A percentile compares a stretch with the other conserved stretches of the same genome.
Conservation (phyloP, 2,329 filamentous ascomycete genomes). For the Esteya vermicola region DNA sequence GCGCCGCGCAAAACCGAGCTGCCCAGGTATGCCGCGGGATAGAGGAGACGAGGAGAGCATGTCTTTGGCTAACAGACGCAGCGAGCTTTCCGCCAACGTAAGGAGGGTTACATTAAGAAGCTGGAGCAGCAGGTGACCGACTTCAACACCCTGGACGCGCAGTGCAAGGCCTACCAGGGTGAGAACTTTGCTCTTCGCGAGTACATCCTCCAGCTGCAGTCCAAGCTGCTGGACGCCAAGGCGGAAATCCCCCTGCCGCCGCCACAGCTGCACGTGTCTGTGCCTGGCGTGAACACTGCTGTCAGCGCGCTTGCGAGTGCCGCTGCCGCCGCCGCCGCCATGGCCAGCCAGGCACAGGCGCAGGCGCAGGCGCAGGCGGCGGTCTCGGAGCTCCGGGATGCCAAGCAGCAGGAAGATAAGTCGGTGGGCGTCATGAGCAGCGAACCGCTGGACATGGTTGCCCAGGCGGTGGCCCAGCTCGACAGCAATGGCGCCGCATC, state of each 20-base stretch:
- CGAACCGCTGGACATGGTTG: constrained; percentile 31
- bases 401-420: not conserved
- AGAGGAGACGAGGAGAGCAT: too few species aligned
- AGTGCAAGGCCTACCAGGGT: constrained; percentile 64
- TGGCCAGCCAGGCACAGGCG: not conserved
- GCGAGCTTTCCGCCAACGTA: constrained; percentile 93
- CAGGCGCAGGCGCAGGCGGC: constrained; percentile 1
- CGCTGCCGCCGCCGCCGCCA: constrained; percentile 4
- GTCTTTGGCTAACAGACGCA: constrained; percentile 21
- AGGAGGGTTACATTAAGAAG: constrained; percentile 97
- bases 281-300: not conserved
- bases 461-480: constrained; percentile 26
- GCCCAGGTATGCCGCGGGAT: constrained; percentile 77
- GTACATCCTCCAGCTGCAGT: constrained; percentile 84
- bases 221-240: constrained; percentile 67
- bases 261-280: constrained; percentile 54
- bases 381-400: not conserved
- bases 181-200: constrained; percentile 88
- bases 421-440: not conserved
- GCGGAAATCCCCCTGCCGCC: constrained; percentile 78
- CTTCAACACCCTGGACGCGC: constrained; percentile 58
- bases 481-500: not conserved
- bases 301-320: constrained; percentile 6
- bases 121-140: constrained; percentile 88
- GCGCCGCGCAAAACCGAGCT: constrained; percentile 89